A percentile compares a stretch with the other conserved stretches of the same genome.
These are phyloP conservation scores for Fusarium pilosicola DNA, from an alignment of 2,329 filamentous ascomycete genomes.

Conservation along the genomic window DNA sequence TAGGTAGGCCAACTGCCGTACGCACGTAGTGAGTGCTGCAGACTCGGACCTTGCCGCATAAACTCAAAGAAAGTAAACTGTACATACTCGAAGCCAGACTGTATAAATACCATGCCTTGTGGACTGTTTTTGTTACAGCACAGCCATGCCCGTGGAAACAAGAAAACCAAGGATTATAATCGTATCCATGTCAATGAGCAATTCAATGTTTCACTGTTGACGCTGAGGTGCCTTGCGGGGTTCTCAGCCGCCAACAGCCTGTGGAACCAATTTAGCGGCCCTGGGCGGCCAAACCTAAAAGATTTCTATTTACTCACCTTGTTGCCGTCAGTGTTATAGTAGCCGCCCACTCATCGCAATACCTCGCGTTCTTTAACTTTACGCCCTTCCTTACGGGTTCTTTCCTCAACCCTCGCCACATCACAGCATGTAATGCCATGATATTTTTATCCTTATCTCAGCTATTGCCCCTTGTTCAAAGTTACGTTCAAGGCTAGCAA, in stretches of 20 bases:
- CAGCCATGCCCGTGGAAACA: background rate
- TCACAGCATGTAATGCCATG: slow-evolving; percentile 34
- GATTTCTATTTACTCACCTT: slow-evolving; percentile 32
- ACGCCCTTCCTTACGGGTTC: slow-evolving; percentile 18
- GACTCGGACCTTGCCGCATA: background rate
- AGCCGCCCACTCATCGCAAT: slow-evolving; percentile 34
- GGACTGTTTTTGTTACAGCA: background rate
- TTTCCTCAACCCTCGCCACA: background rate
- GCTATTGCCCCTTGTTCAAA: slow-evolving; percentile 35
- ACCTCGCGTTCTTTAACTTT: slow-evolving; percentile 31
- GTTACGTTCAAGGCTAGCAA: slow-evolving; percentile 31
- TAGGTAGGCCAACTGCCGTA: background rate
- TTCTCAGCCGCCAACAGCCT: slow-evolving; percentile 22
- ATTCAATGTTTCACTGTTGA: slow-evolving; percentile 13
- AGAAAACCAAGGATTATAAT: background rate
- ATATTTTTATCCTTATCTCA: background rate
- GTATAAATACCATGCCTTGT: no score
- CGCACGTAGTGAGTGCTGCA: background rate
- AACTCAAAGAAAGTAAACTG: background rate
- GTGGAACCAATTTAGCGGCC: slow-evolving; percentile 29
- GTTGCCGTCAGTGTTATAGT: background rate
- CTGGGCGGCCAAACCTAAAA: slow-evolving; percentile 30
- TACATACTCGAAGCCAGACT: no score
- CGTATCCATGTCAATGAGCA: background rate
- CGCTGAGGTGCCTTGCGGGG: slow-evolving; percentile 16